Evolutionary conservation across 148 eudicot genomes (phyloP).

Genomic region (Persicaria maculosa): DNA sequence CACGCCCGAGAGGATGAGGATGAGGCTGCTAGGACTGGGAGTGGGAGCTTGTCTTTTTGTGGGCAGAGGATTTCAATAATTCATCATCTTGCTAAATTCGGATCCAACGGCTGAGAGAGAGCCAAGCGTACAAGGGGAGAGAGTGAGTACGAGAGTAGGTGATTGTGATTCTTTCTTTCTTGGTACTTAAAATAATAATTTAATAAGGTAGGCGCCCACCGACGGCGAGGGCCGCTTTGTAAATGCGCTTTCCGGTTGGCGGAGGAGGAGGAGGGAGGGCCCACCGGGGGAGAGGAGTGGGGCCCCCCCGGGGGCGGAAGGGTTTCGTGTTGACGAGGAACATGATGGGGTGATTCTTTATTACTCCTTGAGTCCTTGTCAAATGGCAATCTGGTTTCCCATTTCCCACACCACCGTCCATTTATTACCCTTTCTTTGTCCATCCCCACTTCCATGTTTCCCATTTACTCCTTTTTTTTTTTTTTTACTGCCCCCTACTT

Average conservation of each 20-base stretch:
- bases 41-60: not conserved
- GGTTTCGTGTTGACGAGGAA: conserved; percentile 5
- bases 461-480: no score
- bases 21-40: no score
- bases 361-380: not conserved
- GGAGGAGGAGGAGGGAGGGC: no score
- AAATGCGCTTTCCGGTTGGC: not conserved
- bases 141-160: not conserved
- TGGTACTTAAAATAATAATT: not conserved
- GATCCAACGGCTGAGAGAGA: not conserved
- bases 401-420: conserved; percentile 3
- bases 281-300: not conserved
- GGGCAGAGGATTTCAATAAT: not conserved
- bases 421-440: not conserved
- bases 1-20: not conserved
- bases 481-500: no score
- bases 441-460: no score
- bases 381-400: not conserved
- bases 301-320: not conserved
- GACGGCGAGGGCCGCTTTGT: not conserved
- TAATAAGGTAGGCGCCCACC: not conserved
- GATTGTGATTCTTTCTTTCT: not conserved
- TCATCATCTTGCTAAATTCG: not conserved
- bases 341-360: not conserved
- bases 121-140: not conserved